phyloP scores from a whole-genome alignment of 805 yeast genomes.

The Yarrowia divulgata region DNA sequence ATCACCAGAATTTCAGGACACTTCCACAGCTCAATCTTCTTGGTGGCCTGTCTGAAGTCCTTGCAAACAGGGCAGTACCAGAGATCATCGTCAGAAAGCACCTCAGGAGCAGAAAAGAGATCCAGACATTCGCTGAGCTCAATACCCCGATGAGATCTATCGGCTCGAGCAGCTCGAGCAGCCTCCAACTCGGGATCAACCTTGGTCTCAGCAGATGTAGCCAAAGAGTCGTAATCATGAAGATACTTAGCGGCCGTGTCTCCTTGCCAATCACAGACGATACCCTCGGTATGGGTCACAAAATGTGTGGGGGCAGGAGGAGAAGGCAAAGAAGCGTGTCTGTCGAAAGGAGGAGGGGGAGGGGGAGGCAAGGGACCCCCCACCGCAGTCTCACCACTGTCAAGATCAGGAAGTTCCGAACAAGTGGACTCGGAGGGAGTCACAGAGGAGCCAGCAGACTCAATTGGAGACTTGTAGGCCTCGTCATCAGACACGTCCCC shows the following conservation, averaged over 20 bases:
- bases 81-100: constrained; percentile 83
- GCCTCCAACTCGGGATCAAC: constrained; percentile 29
- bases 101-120: constrained; percentile 79
- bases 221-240: constrained; percentile 10
- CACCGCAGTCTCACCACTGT: constrained; percentile 3
- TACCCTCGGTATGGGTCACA: constrained; percentile 23
- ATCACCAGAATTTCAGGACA: constrained; percentile 89
- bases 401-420: neutral
- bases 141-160: constrained; percentile 44
- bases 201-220: neutral
- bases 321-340: constrained; percentile 25
- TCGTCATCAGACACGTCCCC: constrained; percentile 16
- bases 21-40: constrained; percentile 91
- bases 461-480: constrained; percentile 7
- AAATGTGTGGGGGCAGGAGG: constrained; percentile 26
- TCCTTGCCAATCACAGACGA: constrained; percentile 22
- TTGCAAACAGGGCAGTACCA: constrained; percentile 95
- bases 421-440: neutral
- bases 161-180: constrained; percentile 20
- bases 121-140: constrained; percentile 77
- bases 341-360: constrained; percentile 29
- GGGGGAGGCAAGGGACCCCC: neutral
- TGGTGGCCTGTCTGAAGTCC: constrained; percentile 88
- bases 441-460: neutral
- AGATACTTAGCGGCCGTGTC: constrained; percentile 3